Evolutionary conservation across 179 eudicot genomes (phyloP).

Genomic region (Silene noctiflora): DNA sequence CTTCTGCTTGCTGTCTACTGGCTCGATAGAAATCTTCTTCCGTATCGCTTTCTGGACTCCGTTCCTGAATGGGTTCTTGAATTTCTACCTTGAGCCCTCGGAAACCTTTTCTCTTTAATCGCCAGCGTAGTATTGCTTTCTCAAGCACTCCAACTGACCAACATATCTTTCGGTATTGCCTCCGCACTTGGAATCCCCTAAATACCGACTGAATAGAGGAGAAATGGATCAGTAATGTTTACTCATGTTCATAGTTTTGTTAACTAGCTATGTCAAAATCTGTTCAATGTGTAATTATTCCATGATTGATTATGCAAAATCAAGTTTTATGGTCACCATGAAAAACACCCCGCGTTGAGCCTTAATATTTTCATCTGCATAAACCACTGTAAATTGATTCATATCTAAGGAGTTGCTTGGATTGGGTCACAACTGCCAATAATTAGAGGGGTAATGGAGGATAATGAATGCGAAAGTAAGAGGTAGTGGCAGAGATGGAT

Average conservation of each 20-base stretch:
- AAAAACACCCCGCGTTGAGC: background rate
- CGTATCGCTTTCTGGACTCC: constrained; percentile 40
- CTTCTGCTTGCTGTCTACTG: constrained; percentile 86
- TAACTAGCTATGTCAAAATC: background rate
- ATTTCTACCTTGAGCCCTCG: constrained; percentile 61
- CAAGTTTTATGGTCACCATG: background rate
- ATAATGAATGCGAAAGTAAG: background rate
- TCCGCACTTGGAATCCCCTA: constrained; percentile 74
- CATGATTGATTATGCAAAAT: background rate
- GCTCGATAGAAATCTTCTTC: constrained; percentile 89
- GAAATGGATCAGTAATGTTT: background rate
- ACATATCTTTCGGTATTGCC: constrained; percentile 58
- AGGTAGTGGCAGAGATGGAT: background rate
- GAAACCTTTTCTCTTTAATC: constrained; percentile 69
- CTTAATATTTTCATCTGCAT: background rate
- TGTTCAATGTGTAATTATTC: background rate
- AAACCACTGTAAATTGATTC: background rate
- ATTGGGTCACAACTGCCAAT: background rate
- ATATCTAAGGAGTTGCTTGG: background rate
- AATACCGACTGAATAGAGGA: constrained; percentile 51
- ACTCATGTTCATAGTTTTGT: background rate
- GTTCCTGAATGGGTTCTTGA: constrained; percentile 34
- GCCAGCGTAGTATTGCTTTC: constrained; percentile 85
- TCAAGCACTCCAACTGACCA: constrained; percentile 96
- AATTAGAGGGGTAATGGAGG: background rate